Evolutionary conservation across 2,329 filamentous ascomycete genomes (phyloP), one percentile per base, ranked within the genome.

Genomic region (Calonectria pseudoreteaudii): DNA sequence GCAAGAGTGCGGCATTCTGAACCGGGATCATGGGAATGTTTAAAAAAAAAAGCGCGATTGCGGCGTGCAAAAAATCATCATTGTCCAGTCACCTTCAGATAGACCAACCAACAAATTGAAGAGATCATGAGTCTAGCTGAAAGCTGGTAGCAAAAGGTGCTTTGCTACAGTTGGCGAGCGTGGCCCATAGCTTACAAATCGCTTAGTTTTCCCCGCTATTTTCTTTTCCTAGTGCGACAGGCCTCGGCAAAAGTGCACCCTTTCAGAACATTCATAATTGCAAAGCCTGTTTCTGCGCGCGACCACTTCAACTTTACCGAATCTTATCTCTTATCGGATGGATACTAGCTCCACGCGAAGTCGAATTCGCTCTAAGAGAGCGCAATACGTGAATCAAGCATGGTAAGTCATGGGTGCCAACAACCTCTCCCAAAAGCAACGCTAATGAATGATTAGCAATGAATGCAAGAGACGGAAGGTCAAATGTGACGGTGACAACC

Each of bases 391-490:
- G 11, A 70, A 70, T n/a, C 44, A 70, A 16, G 68, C 68, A 26
- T 70, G 68, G 68, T 56, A 20, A 26, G 8, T 47, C 5, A 56
- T 44, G 9, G 8, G 10, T n/a, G 14, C 18, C 23, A 7, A 5
- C 11, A 7, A n/a, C 7, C 1, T 34, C 18, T 8, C 16, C 31
- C 10, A 5, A 9, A 38, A 10, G 3, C 30, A 14, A n/a, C 2
- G 10, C 50, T 34, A 34, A 53, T 56, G 18, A 38, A 20, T 34
- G 26, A 16, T 41, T n/a, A 70, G 68, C 18, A 65, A 66, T 58
- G 56, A 64, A 36, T 70, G 68, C 23, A 70, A 70, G 49, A 58
- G 60, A 28, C 28, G 68, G 18, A 70, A 70, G 30, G 53, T 66
- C 23, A 70, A 66, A n/a, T 70, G 68, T n/a, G 60, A 70, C 18